phyloP scores from a whole-genome alignment of 805 yeast species.

The Saturnispora besseyi region DNA sequence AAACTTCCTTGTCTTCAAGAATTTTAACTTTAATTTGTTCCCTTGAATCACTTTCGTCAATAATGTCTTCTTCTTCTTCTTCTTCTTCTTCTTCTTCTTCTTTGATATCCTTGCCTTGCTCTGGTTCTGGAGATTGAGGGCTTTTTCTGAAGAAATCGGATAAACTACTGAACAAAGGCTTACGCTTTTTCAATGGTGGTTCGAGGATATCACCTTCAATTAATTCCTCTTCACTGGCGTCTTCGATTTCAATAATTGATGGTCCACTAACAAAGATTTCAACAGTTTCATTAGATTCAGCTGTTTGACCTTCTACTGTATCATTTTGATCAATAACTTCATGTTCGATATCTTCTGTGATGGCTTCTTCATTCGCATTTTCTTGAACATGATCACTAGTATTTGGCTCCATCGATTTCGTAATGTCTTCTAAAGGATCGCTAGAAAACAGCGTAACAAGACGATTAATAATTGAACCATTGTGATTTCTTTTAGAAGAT shows the following conservation, averaged over 20 bases:
- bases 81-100: background rate
- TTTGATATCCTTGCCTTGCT: background rate
- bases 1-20: background rate
- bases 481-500: background rate
- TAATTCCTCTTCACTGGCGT: background rate
- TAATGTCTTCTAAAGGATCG: background rate
- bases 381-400: background rate
- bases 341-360: background rate
- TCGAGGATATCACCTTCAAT: background rate
- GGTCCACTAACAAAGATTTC: background rate
- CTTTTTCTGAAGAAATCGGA: background rate
- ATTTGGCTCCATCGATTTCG: background rate
- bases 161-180: background rate
- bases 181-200: constrained; percentile 4
- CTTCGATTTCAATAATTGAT: background rate
- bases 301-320: background rate
- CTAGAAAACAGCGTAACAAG: constrained; percentile 1
- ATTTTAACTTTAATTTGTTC: constrained; percentile 1
- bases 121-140: too few species aligned
- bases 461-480: background rate
- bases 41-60: background rate
- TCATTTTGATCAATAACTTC: background rate
- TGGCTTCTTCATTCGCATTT: background rate
- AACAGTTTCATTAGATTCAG: background rate
- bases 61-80: background rate